Percentiles rank a stretch among this genome's conserved stretches.
Conservation (phyloP, 2,329 filamentous ascomycete genomes). For the Escovopsis weberi region DNA sequence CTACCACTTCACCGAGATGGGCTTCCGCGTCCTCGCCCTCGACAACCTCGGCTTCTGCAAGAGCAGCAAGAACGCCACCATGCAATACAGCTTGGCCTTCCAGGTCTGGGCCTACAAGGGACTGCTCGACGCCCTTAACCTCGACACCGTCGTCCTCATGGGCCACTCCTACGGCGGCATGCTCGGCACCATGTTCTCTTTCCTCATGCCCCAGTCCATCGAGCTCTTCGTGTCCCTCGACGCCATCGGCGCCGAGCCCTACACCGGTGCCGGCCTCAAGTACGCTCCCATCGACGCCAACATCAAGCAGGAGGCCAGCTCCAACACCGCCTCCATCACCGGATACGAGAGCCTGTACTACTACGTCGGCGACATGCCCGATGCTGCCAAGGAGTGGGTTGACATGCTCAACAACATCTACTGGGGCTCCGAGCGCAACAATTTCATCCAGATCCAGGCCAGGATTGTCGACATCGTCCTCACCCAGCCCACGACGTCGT, state of each 20-base stretch:
- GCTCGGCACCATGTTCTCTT: conserved; percentile 34
- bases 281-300: conserved; percentile 28
- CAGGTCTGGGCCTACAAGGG: conserved; percentile 34
- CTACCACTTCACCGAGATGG: conserved; percentile 22
- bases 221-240: conserved; percentile 33
- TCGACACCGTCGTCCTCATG: conserved; percentile 31
- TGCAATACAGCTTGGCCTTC: conserved; percentile 39
- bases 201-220: conserved; percentile 32
- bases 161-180: conserved; percentile 43
- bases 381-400: conserved; percentile 28
- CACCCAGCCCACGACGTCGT: conserved; percentile 35
- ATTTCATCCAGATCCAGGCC: conserved; percentile 33
- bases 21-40: conserved; percentile 37
- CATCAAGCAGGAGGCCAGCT: conserved; percentile 22
- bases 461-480: conserved; percentile 40
- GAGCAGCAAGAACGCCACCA: conserved; percentile 33
- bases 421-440: conserved; percentile 24
- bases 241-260: conserved; percentile 40
- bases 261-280: conserved; percentile 33
- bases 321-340: conserved; percentile 28
- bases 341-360: conserved; percentile 33
- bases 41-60: conserved; percentile 46
- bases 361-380: conserved; percentile 32
- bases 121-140: conserved; percentile 28
- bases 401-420: conserved; percentile 40